phyloP scores from a whole-genome alignment of 306 rosid genomes.

The Quercus parvula region DNA sequence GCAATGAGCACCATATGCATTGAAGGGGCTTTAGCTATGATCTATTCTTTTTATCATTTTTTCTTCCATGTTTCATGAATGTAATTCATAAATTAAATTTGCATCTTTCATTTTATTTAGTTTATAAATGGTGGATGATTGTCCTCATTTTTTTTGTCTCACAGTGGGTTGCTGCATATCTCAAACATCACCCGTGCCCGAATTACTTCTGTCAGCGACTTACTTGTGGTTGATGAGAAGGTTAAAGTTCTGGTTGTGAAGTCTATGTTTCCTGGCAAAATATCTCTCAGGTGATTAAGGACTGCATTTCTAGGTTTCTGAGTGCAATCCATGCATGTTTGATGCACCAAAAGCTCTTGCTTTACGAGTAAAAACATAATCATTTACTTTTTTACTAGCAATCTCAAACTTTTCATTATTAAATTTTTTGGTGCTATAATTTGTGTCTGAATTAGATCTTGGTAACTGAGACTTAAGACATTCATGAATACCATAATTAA shows the following conservation, averaged over 20 bases:
- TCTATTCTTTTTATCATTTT: constrained; percentile 8
- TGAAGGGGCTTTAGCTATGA: background rate
- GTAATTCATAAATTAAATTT: background rate
- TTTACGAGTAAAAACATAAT: background rate
- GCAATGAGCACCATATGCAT: background rate
- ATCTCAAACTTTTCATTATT: background rate
- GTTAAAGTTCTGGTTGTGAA: constrained; percentile 84
- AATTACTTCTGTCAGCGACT: constrained; percentile 65
- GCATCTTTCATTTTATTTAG: constrained; percentile 1
- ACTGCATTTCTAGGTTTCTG: constrained; percentile 2
- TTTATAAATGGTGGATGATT: constrained; percentile 9
- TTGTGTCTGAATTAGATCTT: background rate
- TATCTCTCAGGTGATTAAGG: constrained; percentile 68
- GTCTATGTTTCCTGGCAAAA: constrained; percentile 84
- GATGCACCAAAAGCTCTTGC: background rate
- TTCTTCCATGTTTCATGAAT: background rate
- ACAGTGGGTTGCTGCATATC: constrained; percentile 94
- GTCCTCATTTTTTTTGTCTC: constrained; percentile 21
- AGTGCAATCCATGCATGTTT: constrained; percentile 12
- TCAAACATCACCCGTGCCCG: constrained; percentile 70
- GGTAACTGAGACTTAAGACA: background rate
- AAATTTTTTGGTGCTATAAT: background rate
- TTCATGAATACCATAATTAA: background rate
- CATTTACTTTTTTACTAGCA: background rate
- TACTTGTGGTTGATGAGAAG: constrained; percentile 66